phyloP scores from a whole-genome alignment of 805 yeast species.

The Priceomyces melissophilus region DNA sequence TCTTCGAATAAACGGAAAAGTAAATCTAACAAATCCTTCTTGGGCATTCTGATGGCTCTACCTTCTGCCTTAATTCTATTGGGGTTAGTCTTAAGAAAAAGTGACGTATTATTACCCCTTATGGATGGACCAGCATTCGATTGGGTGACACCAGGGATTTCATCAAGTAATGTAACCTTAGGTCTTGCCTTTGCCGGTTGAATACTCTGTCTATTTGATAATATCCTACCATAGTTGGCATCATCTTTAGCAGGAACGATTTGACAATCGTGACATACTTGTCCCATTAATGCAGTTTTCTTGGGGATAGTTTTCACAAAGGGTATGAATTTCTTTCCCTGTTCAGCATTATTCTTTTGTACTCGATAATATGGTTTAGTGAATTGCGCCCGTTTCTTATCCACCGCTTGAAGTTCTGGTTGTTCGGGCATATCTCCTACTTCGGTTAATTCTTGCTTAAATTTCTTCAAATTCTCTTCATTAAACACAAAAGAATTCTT shows the following conservation, averaged over 20 bases:
- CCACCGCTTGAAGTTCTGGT: conserved; percentile 42
- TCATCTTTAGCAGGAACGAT: conserved; percentile 76
- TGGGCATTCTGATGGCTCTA: conserved; percentile 91
- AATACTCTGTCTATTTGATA: conserved; percentile 49
- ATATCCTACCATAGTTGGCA: conserved; percentile 62
- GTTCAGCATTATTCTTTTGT: conserved; percentile 24
- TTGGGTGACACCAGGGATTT: conserved; percentile 83
- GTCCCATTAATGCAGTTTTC: conserved; percentile 83
- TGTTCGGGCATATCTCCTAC: conserved; percentile 51
- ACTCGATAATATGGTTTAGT: conserved; percentile 25
- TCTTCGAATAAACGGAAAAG: conserved; percentile 89
- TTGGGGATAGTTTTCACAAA: conserved; percentile 84
- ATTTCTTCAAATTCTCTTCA: conserved; percentile 73
- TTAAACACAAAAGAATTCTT: conserved; percentile 84
- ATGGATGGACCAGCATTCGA: conserved; percentile 84
- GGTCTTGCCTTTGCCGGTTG: conserved; percentile 50
- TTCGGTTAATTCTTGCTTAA: conserved; percentile 48
- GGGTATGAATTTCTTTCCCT: conserved; percentile 54
- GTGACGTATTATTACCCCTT: conserved; percentile 61
- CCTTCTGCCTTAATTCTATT: conserved; percentile 61
- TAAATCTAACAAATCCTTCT: conserved; percentile 83
- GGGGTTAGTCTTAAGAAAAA: conserved; percentile 50
- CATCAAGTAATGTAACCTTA: conserved; percentile 67
- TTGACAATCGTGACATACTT: conserved; percentile 89
- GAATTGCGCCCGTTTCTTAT: conserved; percentile 15